Percentiles rank a stretch among this genome's conserved stretches.
phyloP scores from a whole-genome alignment of 164 flowering plant species.

The Stephania cephalantha region DNA sequence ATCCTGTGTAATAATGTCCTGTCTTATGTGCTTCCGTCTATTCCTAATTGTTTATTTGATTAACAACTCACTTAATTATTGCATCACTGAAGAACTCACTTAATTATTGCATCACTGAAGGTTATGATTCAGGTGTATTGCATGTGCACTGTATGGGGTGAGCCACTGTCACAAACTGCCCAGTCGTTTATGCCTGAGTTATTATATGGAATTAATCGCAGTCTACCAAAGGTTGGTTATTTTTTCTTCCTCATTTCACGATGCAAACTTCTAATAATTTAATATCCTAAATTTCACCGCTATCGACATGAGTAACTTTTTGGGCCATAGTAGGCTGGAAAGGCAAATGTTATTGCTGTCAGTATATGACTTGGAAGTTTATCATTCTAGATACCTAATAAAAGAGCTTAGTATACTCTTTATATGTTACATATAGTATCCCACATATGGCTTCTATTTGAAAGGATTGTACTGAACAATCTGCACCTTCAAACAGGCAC shows the following conservation, averaged over 20 bases:
- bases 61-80: no score
- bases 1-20: background rate
- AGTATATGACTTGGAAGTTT: background rate
- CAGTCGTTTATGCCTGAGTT: conserved; percentile 98
- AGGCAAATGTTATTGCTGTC: background rate
- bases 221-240: conserved; percentile 56
- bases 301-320: background rate
- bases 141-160: conserved; percentile 87
- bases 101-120: conserved; percentile 27
- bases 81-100: background rate
- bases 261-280: background rate
- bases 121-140: conserved; percentile 72
- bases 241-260: background rate
- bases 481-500: conserved; percentile 47
- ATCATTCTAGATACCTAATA: background rate
- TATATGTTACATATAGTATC: background rate
- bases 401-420: background rate
- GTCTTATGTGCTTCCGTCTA: background rate
- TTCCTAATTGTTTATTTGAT: background rate
- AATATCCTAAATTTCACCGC: background rate
- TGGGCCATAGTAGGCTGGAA: background rate
- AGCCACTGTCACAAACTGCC: conserved; percentile 97
- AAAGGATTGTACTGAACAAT: conserved; percentile 11
- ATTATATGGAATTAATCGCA: conserved; percentile 62
- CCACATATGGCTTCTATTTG: conserved; percentile 3